Evolutionary conservation across 2,329 filamentous ascomycete genomes (phyloP), one percentile per base, ranked within the genome.

Genomic region (Phialophora tarda): DNA sequence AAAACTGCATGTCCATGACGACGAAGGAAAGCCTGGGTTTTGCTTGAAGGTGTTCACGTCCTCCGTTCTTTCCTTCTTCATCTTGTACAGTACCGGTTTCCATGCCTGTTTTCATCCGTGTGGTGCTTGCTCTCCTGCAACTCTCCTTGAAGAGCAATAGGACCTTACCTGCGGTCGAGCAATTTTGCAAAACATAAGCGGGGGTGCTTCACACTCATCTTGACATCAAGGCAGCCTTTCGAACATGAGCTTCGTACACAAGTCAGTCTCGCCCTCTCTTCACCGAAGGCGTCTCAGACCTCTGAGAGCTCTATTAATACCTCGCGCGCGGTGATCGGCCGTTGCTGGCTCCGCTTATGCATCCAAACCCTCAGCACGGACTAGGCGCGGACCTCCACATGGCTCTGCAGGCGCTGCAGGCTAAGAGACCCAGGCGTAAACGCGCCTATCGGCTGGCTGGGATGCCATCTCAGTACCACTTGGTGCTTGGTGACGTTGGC

Each of bases 251-350:
- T 47, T 26, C 21, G 56, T 44, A 17, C 14, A 11, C 2, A 44
- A 24, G 34, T 26, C 10, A 26, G n/a, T 44, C n/a, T 38, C 12
- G 34, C 17, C 14, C 1, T 28, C 34, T 24, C n/a, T 38, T 10
- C 26, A 28, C 32, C 17, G 38, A 47, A 44, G 41, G 11, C 26
- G 41, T 47, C 21, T 60, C 32, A n/a, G 28, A 32, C n/a, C 3
- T 44, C n/a, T 50, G n/a, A n/a, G n/a, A n/a, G n/a, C 28, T 61
- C 59, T 61, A 61, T 53, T 61, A 61, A 61, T 61, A 61, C 48
- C 51, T 21, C 4, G 28, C 17, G 48, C 26, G 44, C 59, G 59
- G 59, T 32, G n/a, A 53, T 26, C 21, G 44, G 59, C 59, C 59
- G 59, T 41, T 44, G 17, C 53, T 14, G 17, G 28, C 28, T 24